These are phyloP conservation scores for Tolypocladium pustulatum DNA, from an alignment of 2,329 filamentous ascomycete genomes.

Conservation along the genomic window DNA sequence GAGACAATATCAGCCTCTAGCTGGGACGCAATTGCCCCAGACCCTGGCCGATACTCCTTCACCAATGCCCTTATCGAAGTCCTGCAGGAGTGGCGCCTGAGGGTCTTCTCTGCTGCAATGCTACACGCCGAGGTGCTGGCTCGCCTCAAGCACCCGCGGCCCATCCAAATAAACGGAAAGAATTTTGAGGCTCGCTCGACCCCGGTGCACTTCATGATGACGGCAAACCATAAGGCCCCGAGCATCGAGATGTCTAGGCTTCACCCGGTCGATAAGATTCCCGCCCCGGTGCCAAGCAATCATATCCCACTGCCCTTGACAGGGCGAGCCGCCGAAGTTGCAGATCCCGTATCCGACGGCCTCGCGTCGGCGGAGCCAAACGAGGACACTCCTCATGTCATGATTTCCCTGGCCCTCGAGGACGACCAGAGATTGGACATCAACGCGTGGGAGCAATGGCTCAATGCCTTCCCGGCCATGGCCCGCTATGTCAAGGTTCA, in stretches of 20 bases:
- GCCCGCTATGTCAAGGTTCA: constrained; percentile 52
- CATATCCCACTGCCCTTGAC: constrained; percentile 9
- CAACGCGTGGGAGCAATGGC: constrained; percentile 49
- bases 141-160: constrained; percentile 48
- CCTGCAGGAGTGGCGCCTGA: constrained; percentile 43
- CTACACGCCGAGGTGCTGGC: constrained; percentile 49
- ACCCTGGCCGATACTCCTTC: constrained; percentile 49
- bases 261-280: constrained; percentile 10
- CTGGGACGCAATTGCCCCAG: constrained; percentile 50
- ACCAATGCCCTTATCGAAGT: constrained; percentile 50
- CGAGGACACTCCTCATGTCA: constrained; percentile 47
- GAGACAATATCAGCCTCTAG: constrained; percentile 53
- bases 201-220: constrained; percentile 54
- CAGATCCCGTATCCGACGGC: constrained; percentile 11
- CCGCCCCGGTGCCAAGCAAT: constrained; percentile 14
- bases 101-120: constrained; percentile 49
- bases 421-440: constrained; percentile 46
- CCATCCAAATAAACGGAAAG: constrained; percentile 46
- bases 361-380: constrained; percentile 32
- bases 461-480: constrained; percentile 43
- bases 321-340: constrained; percentile 15
- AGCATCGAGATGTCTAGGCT: constrained; percentile 44
- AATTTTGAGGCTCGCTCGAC: constrained; percentile 48
- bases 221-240: constrained; percentile 45
- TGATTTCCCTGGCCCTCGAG: constrained; percentile 49